A percentile compares a stretch with the other conserved stretches of the same genome.
Conservation (phyloP, 139 green algal species). For the Tetradesmus lagerheimii region DNA sequence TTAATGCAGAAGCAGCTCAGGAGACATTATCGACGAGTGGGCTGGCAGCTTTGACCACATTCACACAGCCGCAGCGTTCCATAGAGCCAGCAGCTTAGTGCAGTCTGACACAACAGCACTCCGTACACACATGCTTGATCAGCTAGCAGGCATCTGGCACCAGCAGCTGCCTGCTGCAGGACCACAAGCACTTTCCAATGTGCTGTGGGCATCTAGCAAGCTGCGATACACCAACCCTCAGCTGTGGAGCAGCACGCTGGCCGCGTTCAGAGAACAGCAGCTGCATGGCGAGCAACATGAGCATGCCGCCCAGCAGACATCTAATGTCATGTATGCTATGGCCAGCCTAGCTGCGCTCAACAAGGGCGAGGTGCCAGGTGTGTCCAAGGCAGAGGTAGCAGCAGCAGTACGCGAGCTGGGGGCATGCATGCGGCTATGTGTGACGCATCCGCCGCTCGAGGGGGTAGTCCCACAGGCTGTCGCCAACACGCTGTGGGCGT, state of each 20-base stretch:
- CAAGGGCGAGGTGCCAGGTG: not conserved
- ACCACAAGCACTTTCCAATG: not conserved
- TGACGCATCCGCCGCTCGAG: not conserved
- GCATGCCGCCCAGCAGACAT: not conserved
- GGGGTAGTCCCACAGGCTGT: not conserved
- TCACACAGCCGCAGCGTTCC: too few relatives aligned
- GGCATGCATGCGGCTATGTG: not conserved
- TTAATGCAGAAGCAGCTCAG: too few relatives aligned
- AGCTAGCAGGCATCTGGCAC: not conserved
- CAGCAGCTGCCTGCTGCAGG: not conserved
- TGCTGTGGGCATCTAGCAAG: slow-evolving; percentile 10
- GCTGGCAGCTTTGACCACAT: too few relatives aligned
- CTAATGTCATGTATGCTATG: not conserved
- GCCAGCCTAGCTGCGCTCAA: not conserved
- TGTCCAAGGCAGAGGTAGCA: not conserved
- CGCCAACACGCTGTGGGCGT: not conserved
- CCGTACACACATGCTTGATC: not conserved
- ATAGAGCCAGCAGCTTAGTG: too few relatives aligned
- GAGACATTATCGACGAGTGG: too few relatives aligned
- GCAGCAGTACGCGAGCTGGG: not conserved
- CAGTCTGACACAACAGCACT: too few relatives aligned
- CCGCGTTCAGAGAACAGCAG: too few relatives aligned
- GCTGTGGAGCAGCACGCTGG: not conserved
- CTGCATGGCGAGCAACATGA: not conserved
- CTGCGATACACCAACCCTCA: not conserved